These are phyloP conservation scores for Podila horticola DNA, from an alignment of 192 early-diverging fungal species.

Conservation along the genomic window DNA sequence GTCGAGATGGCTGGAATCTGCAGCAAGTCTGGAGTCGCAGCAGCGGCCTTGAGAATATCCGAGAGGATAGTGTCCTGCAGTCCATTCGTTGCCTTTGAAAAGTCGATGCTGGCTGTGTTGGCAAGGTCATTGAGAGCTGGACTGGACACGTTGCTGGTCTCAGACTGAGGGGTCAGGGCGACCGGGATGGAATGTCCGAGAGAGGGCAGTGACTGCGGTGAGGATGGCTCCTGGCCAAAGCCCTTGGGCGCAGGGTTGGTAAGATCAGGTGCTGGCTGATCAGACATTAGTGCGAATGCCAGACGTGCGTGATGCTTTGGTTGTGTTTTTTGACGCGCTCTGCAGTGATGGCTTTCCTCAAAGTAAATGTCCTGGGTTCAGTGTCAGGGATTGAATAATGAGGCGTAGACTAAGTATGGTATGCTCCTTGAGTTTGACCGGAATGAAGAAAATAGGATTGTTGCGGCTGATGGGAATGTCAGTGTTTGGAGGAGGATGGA, in stretches of 20 bases:
- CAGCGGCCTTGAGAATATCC: conserved; percentile 1
- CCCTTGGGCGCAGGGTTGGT: background rate
- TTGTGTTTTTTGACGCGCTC: background rate
- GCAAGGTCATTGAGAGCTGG: background rate
- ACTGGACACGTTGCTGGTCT: background rate
- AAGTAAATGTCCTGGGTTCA: background rate
- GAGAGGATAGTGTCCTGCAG: background rate
- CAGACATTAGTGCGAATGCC: background rate
- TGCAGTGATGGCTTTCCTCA: background rate
- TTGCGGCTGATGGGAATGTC: too few species aligned
- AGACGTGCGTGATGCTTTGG: background rate
- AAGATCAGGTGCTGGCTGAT: background rate
- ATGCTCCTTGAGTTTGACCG: too few species aligned
- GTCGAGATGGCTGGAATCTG: background rate
- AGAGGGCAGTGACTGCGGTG: background rate
- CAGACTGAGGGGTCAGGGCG: background rate
- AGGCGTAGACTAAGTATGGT: too few species aligned
- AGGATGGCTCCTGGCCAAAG: background rate
- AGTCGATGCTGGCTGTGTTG: background rate
- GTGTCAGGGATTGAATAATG: background rate
- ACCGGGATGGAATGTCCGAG: background rate
- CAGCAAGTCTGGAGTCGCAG: background rate
- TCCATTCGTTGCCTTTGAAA: background rate
- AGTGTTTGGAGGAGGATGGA: too few species aligned
- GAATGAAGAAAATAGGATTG: too few species aligned